Evolutionary conservation across 805 yeast genomes (phyloP), one percentile per base, ranked within the genome.

Genomic region (Candida palmyrensis): DNA sequence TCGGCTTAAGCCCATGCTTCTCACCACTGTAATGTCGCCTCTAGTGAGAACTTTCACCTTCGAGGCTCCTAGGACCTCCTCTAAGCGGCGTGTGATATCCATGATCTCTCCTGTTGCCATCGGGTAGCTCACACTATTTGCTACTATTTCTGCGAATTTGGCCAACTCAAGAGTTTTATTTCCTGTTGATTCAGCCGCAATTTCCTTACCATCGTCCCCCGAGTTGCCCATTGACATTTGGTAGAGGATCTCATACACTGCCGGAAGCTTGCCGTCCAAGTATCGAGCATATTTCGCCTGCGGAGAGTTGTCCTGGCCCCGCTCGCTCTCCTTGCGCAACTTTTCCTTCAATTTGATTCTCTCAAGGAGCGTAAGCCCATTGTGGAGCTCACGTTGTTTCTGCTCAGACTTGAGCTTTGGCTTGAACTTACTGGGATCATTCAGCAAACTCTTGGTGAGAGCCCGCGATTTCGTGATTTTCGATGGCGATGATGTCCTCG

Each of bases 261-360:
- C 40, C 3, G 47, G 45, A 6, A 54, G 29, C 37, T 64, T 65
- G 15, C 57, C 52, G 15, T 37, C 27, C 10, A 65, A 41, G 37
- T 46, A 52, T 6, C 38, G 19, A 6, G 50, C 27, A 36, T 56
- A 48, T 22, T 45, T 46, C 18, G 38, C 35, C 26, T 52, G 49
- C 1, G 62, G 57, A 6, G 48, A 28, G 7, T 47, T 43, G 10
- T 20, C 18, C 9, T 35, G 24, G 13, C 33, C 24, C n/a, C n/a
- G n/a, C n/a, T n/a, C n/a, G n/a, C n/a, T n/a, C 18, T 51, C 47
- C 8, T 44, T 47, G 9, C 39, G 42, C 6, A 42, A 26, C 37
- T 53, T 45, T 31, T 65, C 71, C 40, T 65, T 65, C 14, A 58
- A 43, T 29, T 47, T 53, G 23, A 66, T 63, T 15, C 71, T 42